phyloP scores from a whole-genome alignment of 1,139 yeast genomes.

The Magnusiomyces paraingens region DNA sequence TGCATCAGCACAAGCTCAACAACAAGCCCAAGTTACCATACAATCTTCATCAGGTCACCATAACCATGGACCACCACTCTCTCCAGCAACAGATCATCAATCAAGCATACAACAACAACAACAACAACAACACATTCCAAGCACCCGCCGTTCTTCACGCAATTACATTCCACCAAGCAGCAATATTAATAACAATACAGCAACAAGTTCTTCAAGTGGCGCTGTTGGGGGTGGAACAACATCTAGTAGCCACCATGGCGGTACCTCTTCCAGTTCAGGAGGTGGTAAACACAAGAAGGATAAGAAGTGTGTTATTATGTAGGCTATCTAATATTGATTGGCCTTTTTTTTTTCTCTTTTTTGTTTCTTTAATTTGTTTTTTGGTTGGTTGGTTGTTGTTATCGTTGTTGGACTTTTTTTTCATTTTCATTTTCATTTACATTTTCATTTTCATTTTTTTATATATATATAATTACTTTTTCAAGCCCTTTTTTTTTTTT shows the following conservation, averaged over 20 bases:
- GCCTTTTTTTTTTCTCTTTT: neutral
- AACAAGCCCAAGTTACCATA: neutral
- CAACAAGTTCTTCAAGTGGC: neutral
- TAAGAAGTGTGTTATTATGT: conserved; percentile 14
- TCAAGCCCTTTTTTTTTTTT: conserved; percentile 2
- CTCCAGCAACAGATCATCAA: too few species aligned
- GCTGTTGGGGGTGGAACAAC: neutral
- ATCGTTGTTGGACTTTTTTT: too few species aligned
- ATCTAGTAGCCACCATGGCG: neutral
- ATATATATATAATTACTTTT: neutral
- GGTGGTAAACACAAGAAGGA: conserved; percentile 10
- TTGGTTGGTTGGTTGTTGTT: too few species aligned
- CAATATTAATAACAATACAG: neutral
- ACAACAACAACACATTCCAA: conserved; percentile 1
- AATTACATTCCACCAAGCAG: neutral
- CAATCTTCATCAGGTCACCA: neutral
- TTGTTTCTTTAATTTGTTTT: too few species aligned
- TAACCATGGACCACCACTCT: too few species aligned
- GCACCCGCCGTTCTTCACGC: neutral
- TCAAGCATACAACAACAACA: neutral
- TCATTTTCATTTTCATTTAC: neutral
- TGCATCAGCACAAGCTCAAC: neutral
- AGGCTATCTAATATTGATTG: neutral
- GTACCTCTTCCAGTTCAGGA: neutral
- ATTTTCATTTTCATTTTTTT: neutral